Base-by-base conservation (phyloP, 1,284 basidiomycete species). In the Coniferiporia sulphurascens region DNA sequence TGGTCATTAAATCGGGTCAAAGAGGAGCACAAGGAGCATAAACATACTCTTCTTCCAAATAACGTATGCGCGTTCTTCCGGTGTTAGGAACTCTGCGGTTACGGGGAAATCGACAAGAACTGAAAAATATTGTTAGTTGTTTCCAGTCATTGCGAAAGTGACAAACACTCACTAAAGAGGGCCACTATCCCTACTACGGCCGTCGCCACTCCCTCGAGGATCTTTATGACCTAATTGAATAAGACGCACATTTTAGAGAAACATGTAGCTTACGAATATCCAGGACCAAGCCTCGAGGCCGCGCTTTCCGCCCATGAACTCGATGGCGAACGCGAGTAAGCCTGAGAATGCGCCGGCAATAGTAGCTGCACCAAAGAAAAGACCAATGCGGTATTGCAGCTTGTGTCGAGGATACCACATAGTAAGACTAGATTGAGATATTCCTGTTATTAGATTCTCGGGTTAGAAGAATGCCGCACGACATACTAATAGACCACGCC, bases 401-500 rank as follows among this genome's bases (percentile, higher is more conserved):
- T 72, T 69, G 58, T 80, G 73, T 1, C 81, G 75, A 8, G 80
- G 78, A 63, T 83, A 82, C 79, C 78, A 81, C n/a, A 80, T 63
- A 0, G 78, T 77, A 38, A 80, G 67, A 55, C 77, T 80, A 55
- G 1, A 45, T 9, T 17, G 27, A n/a, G 6, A 44, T 19, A 32
- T 15, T 56, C 48, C 3, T 41, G 22, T 27, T 27, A 3, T 15
- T 1, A 21, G 10, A n/a, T 32, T 38, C 46, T 55, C 12, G 41
- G 9, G n/a, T n/a, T 32, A 44, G 27, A 10, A 36, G 19, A 41
- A 41, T 21, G 35, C 5, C 27, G 27, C 27, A 27, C 2, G 19
- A 66, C 75, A 32, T 53, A 74, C 73, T 86, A 87, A 68, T 85
- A 88, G 0, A 81, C 79, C 4, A 86, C 83, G 17, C 86, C 85